Evolutionary conservation across 257 asterid species (phyloP).

Genomic region (Echites panduratus): DNA sequence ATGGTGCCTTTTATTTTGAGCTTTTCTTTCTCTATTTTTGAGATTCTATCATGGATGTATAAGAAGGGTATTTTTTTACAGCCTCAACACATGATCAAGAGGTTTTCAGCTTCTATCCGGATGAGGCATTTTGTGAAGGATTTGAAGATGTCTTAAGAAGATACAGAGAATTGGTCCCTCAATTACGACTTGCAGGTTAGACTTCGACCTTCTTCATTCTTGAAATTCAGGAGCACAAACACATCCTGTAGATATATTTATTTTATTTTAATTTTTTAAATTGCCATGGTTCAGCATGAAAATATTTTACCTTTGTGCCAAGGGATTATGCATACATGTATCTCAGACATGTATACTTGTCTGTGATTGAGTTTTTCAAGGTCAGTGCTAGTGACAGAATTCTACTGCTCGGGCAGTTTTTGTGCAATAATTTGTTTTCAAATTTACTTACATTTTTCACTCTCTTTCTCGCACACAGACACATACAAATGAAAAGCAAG

Average conservation of each 20-base stretch:
- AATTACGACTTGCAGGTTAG: conserved; percentile 75
- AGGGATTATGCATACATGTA: no score
- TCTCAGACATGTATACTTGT: background rate
- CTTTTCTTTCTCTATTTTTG: conserved; percentile 5
- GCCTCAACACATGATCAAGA: conserved; percentile 99
- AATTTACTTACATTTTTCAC: background rate
- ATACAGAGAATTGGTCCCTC: conserved; percentile 88
- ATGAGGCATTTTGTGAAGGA: conserved; percentile 80
- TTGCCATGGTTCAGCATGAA: background rate
- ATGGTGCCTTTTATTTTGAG: conserved; percentile 45
- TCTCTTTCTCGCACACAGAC: background rate
- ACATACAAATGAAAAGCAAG: no score
- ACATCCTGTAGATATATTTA: background rate
- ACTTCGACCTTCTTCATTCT: background rate
- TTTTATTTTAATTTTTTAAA: no score
- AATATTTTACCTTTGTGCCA: background rate
- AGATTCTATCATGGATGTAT: conserved; percentile 14
- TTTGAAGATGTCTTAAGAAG: conserved; percentile 86
- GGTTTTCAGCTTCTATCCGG: conserved; percentile 76
- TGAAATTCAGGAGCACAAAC: background rate
- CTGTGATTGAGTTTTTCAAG: background rate
- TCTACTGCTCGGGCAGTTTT: no score
- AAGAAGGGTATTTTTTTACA: conserved; percentile 32
- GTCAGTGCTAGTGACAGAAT: background rate
- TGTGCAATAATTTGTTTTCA: no score